Base-by-base conservation (phyloP, 768 basidiomycete species). In the Tephrocybe sp. region DNA sequence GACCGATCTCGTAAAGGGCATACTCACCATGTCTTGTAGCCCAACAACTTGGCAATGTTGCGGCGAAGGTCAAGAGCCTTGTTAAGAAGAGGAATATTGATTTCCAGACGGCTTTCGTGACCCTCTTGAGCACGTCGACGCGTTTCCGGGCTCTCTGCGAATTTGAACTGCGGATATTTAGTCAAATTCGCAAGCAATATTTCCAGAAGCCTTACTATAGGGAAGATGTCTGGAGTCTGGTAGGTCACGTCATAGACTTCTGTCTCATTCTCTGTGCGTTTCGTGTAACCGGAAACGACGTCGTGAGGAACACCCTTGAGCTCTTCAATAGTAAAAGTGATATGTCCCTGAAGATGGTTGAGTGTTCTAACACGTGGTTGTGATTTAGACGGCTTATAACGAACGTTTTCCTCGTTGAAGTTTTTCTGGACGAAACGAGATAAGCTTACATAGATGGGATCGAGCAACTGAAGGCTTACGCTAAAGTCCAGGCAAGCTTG, bases 381-480 rank as follows among this genome's bases (percentile, higher is more conserved):
- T 15, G n/a, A 23, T 23, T 40, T 12, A 11, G 38, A 39, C 7
- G 20, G 8, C 18, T 20, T 24, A 12, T 12, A 17, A 56, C 73
- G 50, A 56, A 87, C 89, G 38, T 88, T 84, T 63, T 94, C 92
- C 67, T 95, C 91, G 59, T 93, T 93, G 71, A 87, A 91, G 70
- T 92, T 90, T 85, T 87, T 90, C 85, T 88, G 36, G 21, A 39
- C 55, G n/a, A n/a, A n/a, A n/a, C 59, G 43, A 21, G 52, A 39
- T 36, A 18, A 24, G 41, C 17, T 17, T 34, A 6, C 18, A 21
- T n/a, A 17, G 48, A 17, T 41, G n/a, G 34, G 18, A 25, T 39
- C 9, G 34, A 5, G 17, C 44, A 12, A 14, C 41, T 36, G 18
- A 2, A n/a, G 10, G 71, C 85, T 58, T 59, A 89, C 88, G 65